Conservation (phyloP, 2,329 filamentous ascomycete genomes). For the Helotiales sp. region DNA sequence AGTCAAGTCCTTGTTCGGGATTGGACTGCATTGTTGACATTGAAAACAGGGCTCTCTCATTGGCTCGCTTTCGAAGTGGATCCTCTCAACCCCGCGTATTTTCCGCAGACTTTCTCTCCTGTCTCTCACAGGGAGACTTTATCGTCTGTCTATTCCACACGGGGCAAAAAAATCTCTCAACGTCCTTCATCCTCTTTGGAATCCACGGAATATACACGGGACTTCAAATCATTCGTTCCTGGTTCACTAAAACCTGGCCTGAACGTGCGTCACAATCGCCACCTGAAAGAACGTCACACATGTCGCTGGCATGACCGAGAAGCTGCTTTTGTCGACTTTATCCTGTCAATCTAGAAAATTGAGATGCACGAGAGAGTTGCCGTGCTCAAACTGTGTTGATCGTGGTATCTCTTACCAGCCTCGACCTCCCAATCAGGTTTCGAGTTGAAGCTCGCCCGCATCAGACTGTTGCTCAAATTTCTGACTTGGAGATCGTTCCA, state of each 20-base stretch:
- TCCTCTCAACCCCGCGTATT: background rate
- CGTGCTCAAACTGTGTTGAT: background rate
- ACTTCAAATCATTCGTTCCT: background rate
- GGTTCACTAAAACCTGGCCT: background rate
- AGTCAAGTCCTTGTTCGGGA: too few relatives aligned
- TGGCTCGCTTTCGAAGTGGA: background rate
- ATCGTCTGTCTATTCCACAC: background rate
- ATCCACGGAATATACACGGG: background rate
- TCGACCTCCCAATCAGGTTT: background rate
- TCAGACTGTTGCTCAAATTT: background rate
- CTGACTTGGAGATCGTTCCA: background rate
- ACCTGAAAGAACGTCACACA: background rate
- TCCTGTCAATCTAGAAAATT: background rate
- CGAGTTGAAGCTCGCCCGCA: background rate
- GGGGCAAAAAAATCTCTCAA: background rate
- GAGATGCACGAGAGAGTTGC: constrained; percentile 1
- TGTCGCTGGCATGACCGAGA: background rate
- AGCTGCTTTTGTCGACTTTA: background rate
- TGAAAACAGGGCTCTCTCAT: background rate
- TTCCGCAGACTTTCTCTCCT: background rate
- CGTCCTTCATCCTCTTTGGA: background rate
- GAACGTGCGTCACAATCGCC: background rate
- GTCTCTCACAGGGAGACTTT: too few relatives aligned
- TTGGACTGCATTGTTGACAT: background rate
- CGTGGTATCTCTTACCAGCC: background rate